Percentiles rank a stretch among this genome's conserved stretches.
phyloP scores from a whole-genome alignment of 768 basidiomycete species.

The Jaapia argillacea region DNA sequence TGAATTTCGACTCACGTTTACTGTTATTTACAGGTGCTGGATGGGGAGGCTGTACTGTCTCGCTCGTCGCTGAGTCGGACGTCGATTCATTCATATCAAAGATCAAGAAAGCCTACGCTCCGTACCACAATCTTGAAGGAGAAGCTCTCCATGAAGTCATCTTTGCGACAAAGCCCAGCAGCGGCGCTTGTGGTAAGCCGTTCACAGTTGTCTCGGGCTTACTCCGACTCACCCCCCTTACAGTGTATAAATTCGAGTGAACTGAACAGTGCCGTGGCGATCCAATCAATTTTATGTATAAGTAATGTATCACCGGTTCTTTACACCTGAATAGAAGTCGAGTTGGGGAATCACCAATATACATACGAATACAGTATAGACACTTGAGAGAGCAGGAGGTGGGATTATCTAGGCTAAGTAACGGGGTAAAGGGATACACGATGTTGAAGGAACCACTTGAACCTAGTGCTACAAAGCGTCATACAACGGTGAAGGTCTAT shows the following conservation, averaged over 20 bases:
- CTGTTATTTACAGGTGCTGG: conserved; percentile 50
- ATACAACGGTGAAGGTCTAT: no score
- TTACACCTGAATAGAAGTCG: no score
- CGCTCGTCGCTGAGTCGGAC: conserved; percentile 56
- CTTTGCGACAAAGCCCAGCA: conserved; percentile 78
- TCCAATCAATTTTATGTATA: no score
- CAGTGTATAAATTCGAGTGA: conserved; percentile 1
- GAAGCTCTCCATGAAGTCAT: conserved; percentile 55
- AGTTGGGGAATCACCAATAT: no score
- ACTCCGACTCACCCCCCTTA: neutral
- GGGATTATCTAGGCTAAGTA: no score
- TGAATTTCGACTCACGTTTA: neutral
- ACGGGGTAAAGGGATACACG: no score
- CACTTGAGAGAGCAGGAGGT: no score
- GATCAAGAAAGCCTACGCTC: conserved; percentile 48
- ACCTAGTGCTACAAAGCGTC: no score
- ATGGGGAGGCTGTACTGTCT: conserved; percentile 89
- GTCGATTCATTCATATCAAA: conserved; percentile 56
- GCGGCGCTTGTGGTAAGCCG: conserved; percentile 69
- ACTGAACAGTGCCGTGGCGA: no score
- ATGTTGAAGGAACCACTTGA: no score
- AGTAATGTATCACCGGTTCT: no score
- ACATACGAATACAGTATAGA: no score
- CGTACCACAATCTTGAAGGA: conserved; percentile 52
- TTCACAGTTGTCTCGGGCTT: neutral